phyloP scores from a whole-genome alignment of 164 flowering plant species.

The Vitis vinifera region ASM3070453v1 NC_081809.1:1175001-1175500 shows the following conservation, averaged over 20 bases:
- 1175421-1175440: slow-evolving; percentile 77
- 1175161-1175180: slow-evolving; percentile 89
- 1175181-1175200: neutral
- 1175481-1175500: slow-evolving; percentile 57
- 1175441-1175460: slow-evolving; percentile 78
- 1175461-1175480: slow-evolving; percentile 64
- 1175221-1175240: too few relatives aligned
- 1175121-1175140: slow-evolving; percentile 54
- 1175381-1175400: slow-evolving; percentile 3
- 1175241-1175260: neutral
- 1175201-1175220: too few relatives aligned
- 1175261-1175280: slow-evolving; percentile 65
- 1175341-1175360: too few relatives aligned
- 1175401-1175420: slow-evolving; percentile 80
- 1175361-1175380: neutral
- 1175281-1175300: slow-evolving; percentile 81
- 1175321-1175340: neutral
- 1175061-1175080: slow-evolving; percentile 35
- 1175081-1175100: slow-evolving; percentile 34
- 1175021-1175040: slow-evolving; percentile 6
- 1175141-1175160: slow-evolving; percentile 91
- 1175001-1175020: neutral
- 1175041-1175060: slow-evolving; percentile 21
- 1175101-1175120: slow-evolving; percentile 42
- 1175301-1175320: slow-evolving; percentile 90